Conservation (phyloP, 2,329 filamentous ascomycete genomes). For the Penicillium sp. region DNA sequence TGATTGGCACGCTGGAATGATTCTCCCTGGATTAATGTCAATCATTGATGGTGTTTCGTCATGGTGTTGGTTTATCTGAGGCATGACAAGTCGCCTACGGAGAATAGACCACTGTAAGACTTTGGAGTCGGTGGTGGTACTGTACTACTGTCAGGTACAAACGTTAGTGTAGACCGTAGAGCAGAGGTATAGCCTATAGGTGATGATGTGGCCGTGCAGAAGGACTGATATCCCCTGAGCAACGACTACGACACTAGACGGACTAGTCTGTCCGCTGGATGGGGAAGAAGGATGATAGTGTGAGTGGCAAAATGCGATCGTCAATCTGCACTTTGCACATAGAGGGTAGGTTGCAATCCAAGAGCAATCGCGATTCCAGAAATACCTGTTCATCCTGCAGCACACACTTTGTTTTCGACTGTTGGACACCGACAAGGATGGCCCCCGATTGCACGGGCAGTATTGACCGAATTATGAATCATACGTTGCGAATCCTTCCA, state of each 20-base stretch:
- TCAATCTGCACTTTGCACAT: not conserved
- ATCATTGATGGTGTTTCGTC: constrained; percentile 13
- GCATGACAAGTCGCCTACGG: not conserved
- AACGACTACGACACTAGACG: constrained; percentile 1
- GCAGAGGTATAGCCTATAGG: not conserved
- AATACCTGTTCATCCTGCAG: not conserved
- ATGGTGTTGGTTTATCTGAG: not conserved
- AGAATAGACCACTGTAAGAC: too few species aligned
- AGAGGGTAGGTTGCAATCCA: not conserved
- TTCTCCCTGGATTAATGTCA: constrained; percentile 18
- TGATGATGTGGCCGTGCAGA: not conserved
- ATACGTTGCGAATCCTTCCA: not conserved
- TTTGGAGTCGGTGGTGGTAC: too few species aligned
- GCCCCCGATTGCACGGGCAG: not conserved
- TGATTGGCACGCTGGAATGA: constrained; percentile 28
- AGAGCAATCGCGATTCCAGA: not conserved
- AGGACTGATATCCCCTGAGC: constrained; percentile 3
- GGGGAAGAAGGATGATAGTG: not conserved
- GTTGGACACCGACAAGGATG: not conserved
- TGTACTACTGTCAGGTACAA: not conserved
- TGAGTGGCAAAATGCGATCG: constrained; percentile 10
- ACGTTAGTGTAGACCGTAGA: not conserved
- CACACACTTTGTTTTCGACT: not conserved
- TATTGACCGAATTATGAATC: not conserved
- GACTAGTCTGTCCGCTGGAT: not conserved